Percentiles rank a stretch among this genome's conserved stretches.
Evolutionary conservation across 192 early-diverging fungal species (phyloP).

Genomic region (Entophlyctis luteolus): DNA sequence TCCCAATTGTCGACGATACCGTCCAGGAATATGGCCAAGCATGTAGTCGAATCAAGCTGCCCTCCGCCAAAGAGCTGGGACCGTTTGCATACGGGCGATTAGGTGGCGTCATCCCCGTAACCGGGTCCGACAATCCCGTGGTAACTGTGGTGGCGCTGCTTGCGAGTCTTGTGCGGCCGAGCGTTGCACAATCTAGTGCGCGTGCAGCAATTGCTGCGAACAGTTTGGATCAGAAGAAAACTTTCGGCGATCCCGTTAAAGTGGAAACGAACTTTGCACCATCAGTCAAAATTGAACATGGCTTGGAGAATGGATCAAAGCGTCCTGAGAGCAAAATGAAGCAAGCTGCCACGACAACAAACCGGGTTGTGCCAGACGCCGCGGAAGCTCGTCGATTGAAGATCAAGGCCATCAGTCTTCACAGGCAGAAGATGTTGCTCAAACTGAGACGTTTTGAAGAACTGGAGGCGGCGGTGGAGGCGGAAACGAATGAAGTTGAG

Average conservation of each 20-base stretch:
- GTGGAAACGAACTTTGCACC: background rate
- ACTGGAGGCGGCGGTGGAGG: constrained; percentile 80
- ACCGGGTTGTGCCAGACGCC: constrained; percentile 79
- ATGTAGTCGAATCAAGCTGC: no score
- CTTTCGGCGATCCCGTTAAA: constrained; percentile 14
- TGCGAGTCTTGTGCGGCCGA: constrained; percentile 78
- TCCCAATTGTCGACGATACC: constrained; percentile 68
- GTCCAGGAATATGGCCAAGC: no score
- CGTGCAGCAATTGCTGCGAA: constrained; percentile 74
- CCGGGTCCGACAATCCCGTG: constrained; percentile 80
- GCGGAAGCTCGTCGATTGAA: constrained; percentile 79
- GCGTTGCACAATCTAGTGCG: constrained; percentile 83
- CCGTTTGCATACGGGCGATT: constrained; percentile 55
- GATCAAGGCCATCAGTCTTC: constrained; percentile 77
- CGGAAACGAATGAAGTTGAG: constrained; percentile 77
- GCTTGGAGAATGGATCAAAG: background rate
- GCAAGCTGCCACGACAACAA: constrained; percentile 81
- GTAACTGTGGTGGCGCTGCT: constrained; percentile 88
- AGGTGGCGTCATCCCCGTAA: constrained; percentile 59
- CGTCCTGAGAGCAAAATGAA: background rate
- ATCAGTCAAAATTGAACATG: background rate
- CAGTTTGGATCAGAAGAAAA: no score
- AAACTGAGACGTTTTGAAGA: constrained; percentile 94
- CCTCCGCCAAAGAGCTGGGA: constrained; percentile 53
- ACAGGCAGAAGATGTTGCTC: constrained; percentile 83